Base-by-base conservation (phyloP, 2,329 filamentous ascomycete genomes). In the Teratosphaeria zuluensis region DNA sequence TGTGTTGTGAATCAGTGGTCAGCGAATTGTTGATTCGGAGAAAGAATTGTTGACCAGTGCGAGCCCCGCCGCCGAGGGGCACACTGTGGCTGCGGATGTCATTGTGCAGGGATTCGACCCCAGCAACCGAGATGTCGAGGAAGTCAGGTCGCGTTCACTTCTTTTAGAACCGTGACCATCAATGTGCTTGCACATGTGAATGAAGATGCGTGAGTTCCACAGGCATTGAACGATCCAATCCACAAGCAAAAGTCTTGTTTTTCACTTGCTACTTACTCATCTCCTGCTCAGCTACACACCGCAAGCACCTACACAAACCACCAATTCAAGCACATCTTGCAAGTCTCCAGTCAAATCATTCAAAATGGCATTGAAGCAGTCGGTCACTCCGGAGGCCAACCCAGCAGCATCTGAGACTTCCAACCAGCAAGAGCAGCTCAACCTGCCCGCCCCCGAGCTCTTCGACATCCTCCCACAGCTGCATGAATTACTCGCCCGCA, bases 401-500 rank as follows among this genome's bases (percentile, higher is more conserved):
- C 16, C 54, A 19, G 16, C 56, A 54, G 53, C 63, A 59, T 54
- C 19, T 52, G 52, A 55, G 28, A 51, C 56, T n/a, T 52, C 60
- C 28, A 61, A 66, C 21, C 57, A 67, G 42, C 35, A 42, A 16
- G 12, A 28, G 1, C 53, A 56, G 32, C 53, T 28, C 33, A 24
- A 63, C 69, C 84, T 87, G 58, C 87, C 94, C 62, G 83, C 89
- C 55, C 88, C 92, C 31, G 87, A 92, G 73, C 84, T 85, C 55
- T 90, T 96, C 76, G 92, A 96, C 77, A 84, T 90, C 65, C 82
- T 95, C 57, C 90, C 91, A 30, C 85, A 91, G 68, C 84, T 96
- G 57, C 86, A 90, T 68, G 81, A 85, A 60, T 84, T 95, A 65
- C 84, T 96, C 61, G 80, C 84, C 64, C 88, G 89, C 55, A 82